Evolutionary conservation across 202 grass and related monocot genomes (phyloP), one percentile per base, ranked within the genome.

Genomic region (Hordeum pubiflorum): DNA sequence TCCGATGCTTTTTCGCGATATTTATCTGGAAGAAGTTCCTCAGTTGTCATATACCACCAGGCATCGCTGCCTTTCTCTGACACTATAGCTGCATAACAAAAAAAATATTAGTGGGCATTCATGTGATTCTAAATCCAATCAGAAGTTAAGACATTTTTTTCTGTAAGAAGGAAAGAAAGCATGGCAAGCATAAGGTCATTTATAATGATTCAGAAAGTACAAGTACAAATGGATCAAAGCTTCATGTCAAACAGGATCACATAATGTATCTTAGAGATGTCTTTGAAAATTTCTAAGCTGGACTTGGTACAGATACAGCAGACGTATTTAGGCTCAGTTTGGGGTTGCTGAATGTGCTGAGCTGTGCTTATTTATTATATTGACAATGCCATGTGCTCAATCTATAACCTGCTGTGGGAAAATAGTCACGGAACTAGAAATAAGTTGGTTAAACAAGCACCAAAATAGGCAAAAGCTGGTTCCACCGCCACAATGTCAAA

Each of bases 21-120:
- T 76, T 89, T 92, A 7, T 94, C 79, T 54, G 94, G 90, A 82
- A 97, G 94, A 94, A 97, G 94, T 57, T 97, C 88, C 78, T 93
- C 90, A 9, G 76, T 94, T 69, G 88, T 83, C 94, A 97, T 88
- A 87, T 92, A 94, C 94, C 94, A 97, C 94, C 94, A 97, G 77
- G 92, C 90, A 86, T 97, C 90, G 29, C 86, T 97, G 9, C 92
- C 94, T 89, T 91, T 97, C 63, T 92, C 83, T 38, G 84, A 84
- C 60, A 97, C 90, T 84, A 97, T 84, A 86, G 63, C 94, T 97
- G 86, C 58, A 89, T 67, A 86, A 86, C 52, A 36, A 3, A 7
- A 10, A 81, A 57, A 5, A n/a, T 40, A 73, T 78, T 67, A 9
- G 12, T 23, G 74, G 31, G 40, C 48, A 54, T 48, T 32, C 29